Evolutionary conservation across 805 yeast genomes (phyloP).

Genomic region (Candida pseudoglaebosa): DNA sequence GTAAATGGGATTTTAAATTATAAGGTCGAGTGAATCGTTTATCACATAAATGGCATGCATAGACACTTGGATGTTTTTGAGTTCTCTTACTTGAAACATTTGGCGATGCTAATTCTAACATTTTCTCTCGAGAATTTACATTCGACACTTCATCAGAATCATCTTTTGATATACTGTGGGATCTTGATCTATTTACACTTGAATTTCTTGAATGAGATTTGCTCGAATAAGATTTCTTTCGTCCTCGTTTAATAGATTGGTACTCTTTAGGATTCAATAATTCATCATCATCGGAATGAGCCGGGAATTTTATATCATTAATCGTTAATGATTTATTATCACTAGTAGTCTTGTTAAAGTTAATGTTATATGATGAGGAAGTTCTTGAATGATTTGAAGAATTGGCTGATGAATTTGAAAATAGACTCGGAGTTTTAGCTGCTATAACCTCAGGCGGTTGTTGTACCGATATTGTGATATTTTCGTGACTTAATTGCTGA

Average conservation of each 20-base stretch:
- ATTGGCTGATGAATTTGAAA: slow-evolving; percentile 43
- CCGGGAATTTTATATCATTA: neutral
- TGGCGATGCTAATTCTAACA: slow-evolving; percentile 64
- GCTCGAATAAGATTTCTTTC: slow-evolving; percentile 30
- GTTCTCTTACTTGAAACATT: slow-evolving; percentile 48
- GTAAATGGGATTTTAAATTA: slow-evolving; percentile 82
- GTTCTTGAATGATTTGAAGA: slow-evolving; percentile 26
- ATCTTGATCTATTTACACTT: slow-evolving; percentile 15
- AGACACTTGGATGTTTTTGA: slow-evolving; percentile 70
- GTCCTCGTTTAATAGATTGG: slow-evolving; percentile 38
- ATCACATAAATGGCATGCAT: slow-evolving; percentile 78
- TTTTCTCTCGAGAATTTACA: slow-evolving; percentile 45
- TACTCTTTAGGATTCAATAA: slow-evolving; percentile 33
- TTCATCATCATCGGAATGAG: slow-evolving; percentile 3
- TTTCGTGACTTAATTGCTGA: slow-evolving; percentile 12
- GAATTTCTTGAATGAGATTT: slow-evolving; percentile 10
- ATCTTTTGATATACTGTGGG: slow-evolving; percentile 13
- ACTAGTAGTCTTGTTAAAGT: neutral
- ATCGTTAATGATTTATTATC: slow-evolving; percentile 2
- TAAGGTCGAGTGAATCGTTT: slow-evolving; percentile 90
- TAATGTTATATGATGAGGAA: neutral
- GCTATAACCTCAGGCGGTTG: slow-evolving; percentile 39
- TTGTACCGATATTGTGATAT: slow-evolving; percentile 17
- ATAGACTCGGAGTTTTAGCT: slow-evolving; percentile 52
- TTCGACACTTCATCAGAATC: slow-evolving; percentile 27